A percentile compares a stretch with the other conserved stretches of the same genome.
These are phyloP conservation scores for Thalassiosira exigua DNA, from an alignment of 352 stramenopile species.

Conservation along the genomic window DNA sequence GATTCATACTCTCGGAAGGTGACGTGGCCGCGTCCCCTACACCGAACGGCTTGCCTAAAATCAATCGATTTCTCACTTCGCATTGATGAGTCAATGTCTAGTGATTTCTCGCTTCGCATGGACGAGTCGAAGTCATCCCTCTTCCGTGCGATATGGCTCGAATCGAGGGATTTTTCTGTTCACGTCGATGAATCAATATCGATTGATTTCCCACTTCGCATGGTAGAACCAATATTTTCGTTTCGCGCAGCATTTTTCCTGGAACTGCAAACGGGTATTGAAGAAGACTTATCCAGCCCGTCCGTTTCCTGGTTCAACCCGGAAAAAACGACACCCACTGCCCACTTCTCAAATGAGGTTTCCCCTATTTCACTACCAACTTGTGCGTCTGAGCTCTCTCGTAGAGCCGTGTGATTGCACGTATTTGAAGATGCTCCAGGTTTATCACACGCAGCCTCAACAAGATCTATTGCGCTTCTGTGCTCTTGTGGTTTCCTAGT, in stretches of 20 bases:
- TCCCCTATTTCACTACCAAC: background rate
- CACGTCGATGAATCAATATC: background rate
- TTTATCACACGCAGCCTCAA: background rate
- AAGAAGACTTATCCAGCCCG: background rate
- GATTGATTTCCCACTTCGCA: background rate
- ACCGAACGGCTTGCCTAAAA: background rate
- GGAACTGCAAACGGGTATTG: too few relatives aligned
- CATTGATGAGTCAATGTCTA: background rate
- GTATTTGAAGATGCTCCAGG: too few relatives aligned
- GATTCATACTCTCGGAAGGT: background rate
- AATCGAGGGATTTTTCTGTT: background rate
- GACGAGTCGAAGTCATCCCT: background rate
- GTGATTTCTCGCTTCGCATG: background rate
- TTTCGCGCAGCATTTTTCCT: too few relatives aligned
- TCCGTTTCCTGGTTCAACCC: background rate
- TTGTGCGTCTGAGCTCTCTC: background rate
- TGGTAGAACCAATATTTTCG: too few relatives aligned
- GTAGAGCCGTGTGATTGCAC: background rate
- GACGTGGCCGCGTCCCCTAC: background rate
- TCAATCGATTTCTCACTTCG: background rate
- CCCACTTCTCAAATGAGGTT: background rate
- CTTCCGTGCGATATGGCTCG: background rate
- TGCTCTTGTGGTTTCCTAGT: background rate
- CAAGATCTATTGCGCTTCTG: background rate
- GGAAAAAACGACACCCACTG: background rate